Evolutionary conservation across 371 early-diverging fungal genomes (phyloP), one percentile per base, ranked within the genome.

Genomic region (Syncephalastrum contaminatum): DNA sequence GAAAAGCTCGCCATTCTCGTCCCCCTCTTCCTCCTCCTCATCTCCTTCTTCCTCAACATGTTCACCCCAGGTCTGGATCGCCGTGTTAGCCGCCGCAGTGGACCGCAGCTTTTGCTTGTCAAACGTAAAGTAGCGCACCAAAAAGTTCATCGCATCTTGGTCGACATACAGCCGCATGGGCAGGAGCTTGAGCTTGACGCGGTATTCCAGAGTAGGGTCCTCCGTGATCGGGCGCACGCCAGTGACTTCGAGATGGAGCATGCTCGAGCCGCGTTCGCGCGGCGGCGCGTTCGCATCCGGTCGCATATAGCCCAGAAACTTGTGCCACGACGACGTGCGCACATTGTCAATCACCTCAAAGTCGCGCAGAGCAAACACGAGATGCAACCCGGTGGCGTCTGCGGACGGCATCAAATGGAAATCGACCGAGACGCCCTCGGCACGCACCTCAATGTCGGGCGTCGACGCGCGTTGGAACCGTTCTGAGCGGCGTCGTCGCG

Each of bases 121-220:
- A 69, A 80, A 80, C 1, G 83, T 75, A 71, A 95, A 92, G 72
- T 92, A 98, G 16, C 79, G 67, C 21, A 91, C 82, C 60, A 96
- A 56, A 64, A 94, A 95, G 2, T 78, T 80, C 21, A 98, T 70
- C 2, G 98, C 93, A 62, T 98, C 98, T 64, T 97, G 98, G 68
- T 97, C 97, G 8, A 98, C 80, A 62, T 92, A 89, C 53, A 95
- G 78, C 25, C 94, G 82, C 36, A 97, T 51, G 0, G 98, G 98
- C 25, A 90, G 69, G 19, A 94, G 48, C 43, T 72, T 75, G 4
- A 85, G 78, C 64, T 83, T 87, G 46, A 90, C 53, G 19, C 89
- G 60, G 41, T 78, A 75, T 59, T 91, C 91, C 48, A 83, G 77
- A 1, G 73, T 71, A 13, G 73, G 67, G 40, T 75, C 81, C 13